A percentile compares a stretch with the other conserved stretches of the same genome.
These are phyloP conservation scores for Melampsora larici-populina DNA, from an alignment of 1,284 basidiomycete genomes.

Conservation along the genomic window DNA sequence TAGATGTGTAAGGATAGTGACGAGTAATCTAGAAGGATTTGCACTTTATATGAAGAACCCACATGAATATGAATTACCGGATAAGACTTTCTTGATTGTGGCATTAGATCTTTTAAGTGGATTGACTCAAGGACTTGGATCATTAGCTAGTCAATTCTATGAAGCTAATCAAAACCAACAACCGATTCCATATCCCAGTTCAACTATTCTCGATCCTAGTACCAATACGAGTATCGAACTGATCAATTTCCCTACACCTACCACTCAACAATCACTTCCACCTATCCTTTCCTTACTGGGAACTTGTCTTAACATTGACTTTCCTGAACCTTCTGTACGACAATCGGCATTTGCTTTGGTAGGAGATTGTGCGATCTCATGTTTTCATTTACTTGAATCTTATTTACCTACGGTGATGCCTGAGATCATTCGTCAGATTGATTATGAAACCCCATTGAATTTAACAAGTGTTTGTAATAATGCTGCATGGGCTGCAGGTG, in stretches of 20 bases:
- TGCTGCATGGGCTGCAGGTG: conserved; percentile 98
- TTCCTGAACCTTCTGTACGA: conserved; percentile 83
- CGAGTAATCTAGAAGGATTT: conserved; percentile 74
- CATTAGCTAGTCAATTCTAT: conserved; percentile 70
- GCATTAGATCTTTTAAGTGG: conserved; percentile 93
- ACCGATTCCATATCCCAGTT: neutral
- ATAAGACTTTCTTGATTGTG: conserved; percentile 93
- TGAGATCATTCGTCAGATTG: conserved; percentile 82
- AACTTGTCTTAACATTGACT: conserved; percentile 34
- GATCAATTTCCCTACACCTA: neutral
- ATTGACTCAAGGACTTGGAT: conserved; percentile 86
- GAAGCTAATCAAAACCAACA: conserved; percentile 44
- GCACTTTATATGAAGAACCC: conserved; percentile 77
- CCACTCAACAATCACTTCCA: conserved; percentile 1
- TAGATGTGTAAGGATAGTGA: conserved; percentile 82
- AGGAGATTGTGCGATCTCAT: conserved; percentile 95
- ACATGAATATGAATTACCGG: conserved; percentile 74
- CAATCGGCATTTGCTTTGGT: conserved; percentile 96
- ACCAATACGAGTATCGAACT: neutral
- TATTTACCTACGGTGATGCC: conserved; percentile 83
- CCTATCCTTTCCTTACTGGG: conserved; percentile 26
- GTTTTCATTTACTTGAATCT: conserved; percentile 78
- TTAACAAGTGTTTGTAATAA: conserved; percentile 98
- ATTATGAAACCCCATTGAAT: conserved; percentile 82
- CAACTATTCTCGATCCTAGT: too few relatives aligned